These are phyloP conservation scores for Dactylellina leptospora DNA, from an alignment of 2,329 filamentous ascomycete species.

Conservation along the genomic window DNA sequence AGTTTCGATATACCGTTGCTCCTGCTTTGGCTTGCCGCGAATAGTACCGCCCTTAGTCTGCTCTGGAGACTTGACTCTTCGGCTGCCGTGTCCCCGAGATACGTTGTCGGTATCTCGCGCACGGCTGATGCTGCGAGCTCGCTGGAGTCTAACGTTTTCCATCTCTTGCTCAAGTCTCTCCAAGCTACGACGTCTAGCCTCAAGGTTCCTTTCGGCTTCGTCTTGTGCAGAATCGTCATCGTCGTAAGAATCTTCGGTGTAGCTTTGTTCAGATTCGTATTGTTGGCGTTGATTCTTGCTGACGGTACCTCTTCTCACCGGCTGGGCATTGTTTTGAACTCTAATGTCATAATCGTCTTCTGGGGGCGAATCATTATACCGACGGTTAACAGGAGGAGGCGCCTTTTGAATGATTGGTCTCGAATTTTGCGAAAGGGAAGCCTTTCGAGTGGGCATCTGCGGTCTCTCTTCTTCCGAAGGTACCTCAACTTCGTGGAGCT, in stretches of 20 bases:
- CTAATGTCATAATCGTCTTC: constrained; percentile 44
- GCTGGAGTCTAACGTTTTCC: constrained; percentile 46
- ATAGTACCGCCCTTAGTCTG: constrained; percentile 22
- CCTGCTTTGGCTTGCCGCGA: constrained; percentile 30
- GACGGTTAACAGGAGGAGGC: constrained; percentile 4
- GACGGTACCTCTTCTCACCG: constrained; percentile 14
- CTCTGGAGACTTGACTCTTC: constrained; percentile 42
- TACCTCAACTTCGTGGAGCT: constrained; percentile 47
- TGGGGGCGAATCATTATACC: constrained; percentile 40
- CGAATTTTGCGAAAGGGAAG: constrained; percentile 33
- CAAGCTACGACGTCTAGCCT: constrained; percentile 42
- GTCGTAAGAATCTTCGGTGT: constrained; percentile 46
- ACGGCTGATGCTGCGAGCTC: constrained; percentile 41
- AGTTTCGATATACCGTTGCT: constrained; percentile 6
- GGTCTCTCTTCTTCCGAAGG: constrained; percentile 31
- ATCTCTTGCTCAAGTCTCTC: constrained; percentile 51
- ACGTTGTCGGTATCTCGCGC: constrained; percentile 27
- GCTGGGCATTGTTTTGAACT: constrained; percentile 27
- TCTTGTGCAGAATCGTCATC: constrained; percentile 47
- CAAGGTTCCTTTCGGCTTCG: constrained; percentile 43
- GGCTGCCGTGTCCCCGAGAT: constrained; percentile 14
- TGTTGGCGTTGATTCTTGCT: constrained; percentile 23
- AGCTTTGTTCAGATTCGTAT: constrained; percentile 44
- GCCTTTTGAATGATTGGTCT: constrained; percentile 10
- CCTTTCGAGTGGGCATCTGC: constrained; percentile 46